A percentile compares a stretch with the other conserved stretches of the same genome.
Evolutionary conservation across 2,329 filamentous ascomycete genomes (phyloP).

Genomic region (Talaromyces sp.): DNA sequence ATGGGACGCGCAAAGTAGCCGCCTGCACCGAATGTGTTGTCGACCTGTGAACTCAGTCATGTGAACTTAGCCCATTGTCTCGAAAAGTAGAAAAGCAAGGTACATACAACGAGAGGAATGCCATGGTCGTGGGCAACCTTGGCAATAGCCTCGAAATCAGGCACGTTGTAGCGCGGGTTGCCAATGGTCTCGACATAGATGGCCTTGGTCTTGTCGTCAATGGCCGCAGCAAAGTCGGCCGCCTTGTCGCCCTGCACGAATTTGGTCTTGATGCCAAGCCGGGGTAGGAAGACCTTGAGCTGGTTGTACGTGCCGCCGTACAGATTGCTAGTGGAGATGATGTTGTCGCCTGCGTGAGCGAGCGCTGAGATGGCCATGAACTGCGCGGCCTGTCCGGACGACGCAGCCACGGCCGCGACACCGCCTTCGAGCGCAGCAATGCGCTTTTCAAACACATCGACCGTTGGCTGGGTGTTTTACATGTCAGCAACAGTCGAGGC

Average conservation of each 20-base stretch:
- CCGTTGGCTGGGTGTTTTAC: slow-evolving; percentile 60
- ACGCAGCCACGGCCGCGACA: slow-evolving; percentile 74
- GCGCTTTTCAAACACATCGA: slow-evolving; percentile 94
- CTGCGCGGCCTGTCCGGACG: slow-evolving; percentile 85
- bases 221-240: slow-evolving; percentile 71
- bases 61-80: neutral
- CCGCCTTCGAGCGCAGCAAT: slow-evolving; percentile 94
- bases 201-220: slow-evolving; percentile 90
- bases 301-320: slow-evolving; percentile 98
- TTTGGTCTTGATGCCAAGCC: slow-evolving; percentile 82
- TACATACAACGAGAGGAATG: slow-evolving; percentile 55
- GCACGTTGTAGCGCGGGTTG: slow-evolving; percentile 89
- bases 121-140: slow-evolving; percentile 69
- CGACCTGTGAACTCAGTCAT: slow-evolving; percentile 51
- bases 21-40: slow-evolving; percentile 93
- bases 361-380: slow-evolving; percentile 84
- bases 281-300: slow-evolving; percentile 82
- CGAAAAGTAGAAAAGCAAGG: neutral
- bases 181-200: slow-evolving; percentile 90
- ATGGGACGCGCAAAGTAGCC: slow-evolving; percentile 85
- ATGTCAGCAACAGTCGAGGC: neutral
- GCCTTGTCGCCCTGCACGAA: slow-evolving; percentile 78
- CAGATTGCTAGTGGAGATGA: slow-evolving; percentile 81
- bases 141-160: slow-evolving; percentile 81
- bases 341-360: slow-evolving; percentile 87